Evolutionary conservation across 331 rosid genomes (phyloP), one percentile per base, ranked within the genome.

Genomic region (Phaseolus coccineus): DNA sequence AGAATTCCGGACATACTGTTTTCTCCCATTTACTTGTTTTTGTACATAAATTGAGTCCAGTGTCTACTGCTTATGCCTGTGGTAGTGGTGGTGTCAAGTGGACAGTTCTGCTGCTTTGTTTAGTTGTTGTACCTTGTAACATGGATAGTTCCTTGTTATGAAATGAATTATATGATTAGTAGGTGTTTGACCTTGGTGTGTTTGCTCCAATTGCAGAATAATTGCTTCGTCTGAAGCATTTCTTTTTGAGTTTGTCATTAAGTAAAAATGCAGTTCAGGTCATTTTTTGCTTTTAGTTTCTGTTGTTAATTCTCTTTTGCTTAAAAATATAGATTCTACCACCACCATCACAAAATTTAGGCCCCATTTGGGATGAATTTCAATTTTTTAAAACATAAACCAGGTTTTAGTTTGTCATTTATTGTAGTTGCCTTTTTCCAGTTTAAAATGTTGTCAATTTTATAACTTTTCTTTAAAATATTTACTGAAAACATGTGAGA

Each of bases 1-100:
- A 91, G 73, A 62, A 59, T 57, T 86, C 68, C 35, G 53, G n/a
- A 68, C 64, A 16, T n/a, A 15, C 24, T 63, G 8, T 78, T 65
- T 68, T 82, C 50, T 63, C 39, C 55, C 70, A 68, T 73, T 30
- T 68, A 44, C 44, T 44, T 74, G 63, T 6, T 44, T 53, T 30
- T 77, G 39, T 53, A 10, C 78, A 42, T 63, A 16, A 66, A 55
- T 46, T 66, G 25, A 51, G 27, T 71, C 64, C 51, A 66, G 12
- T 51, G 16, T 51, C 53, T 74, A 42, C 64, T 55, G 31, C 57
- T 25, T 28, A 69, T 69, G 61, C 51, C 40, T 40, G 25, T 53
- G 47, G 64, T 25, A 62, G 59, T 55, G 28, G 42, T 50, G 84
- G 62, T 6, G 25, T 11, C 51, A 76, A 16, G 48, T 52, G 59